Evolutionary conservation across 2,329 filamentous ascomycete genomes (phyloP).

Genomic region (Exophiala viscosa): DNA sequence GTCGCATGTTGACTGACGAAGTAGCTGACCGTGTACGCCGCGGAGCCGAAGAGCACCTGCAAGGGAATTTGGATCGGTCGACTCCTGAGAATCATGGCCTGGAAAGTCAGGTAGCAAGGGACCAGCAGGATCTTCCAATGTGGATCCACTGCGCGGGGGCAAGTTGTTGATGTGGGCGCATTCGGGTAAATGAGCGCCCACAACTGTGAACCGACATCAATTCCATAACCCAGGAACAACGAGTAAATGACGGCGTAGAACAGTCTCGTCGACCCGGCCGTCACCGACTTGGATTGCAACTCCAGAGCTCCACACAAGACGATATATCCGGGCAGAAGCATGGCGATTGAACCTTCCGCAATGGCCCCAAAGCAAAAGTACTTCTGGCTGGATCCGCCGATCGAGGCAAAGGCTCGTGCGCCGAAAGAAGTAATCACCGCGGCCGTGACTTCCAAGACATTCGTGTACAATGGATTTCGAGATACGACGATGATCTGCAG

Average conservation of each 20-base stretch:
- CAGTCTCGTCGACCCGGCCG: neutral
- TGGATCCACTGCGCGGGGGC: neutral
- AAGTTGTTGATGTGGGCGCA: neutral
- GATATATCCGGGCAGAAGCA: neutral
- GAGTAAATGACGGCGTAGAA: slow-evolving; percentile 2
- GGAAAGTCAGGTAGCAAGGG: neutral
- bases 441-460: neutral
- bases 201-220: neutral
- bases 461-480: neutral
- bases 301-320: slow-evolving; percentile 1
- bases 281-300: slow-evolving; percentile 3
- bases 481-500: neutral
- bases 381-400: neutral
- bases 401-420: neutral
- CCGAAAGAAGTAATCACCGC: neutral
- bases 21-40: neutral
- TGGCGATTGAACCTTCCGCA: slow-evolving; percentile 2
- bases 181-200: slow-evolving; percentile 1
- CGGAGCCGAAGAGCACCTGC: slow-evolving; percentile 1
- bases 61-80: neutral
- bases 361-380: slow-evolving; percentile 2
- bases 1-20: slow-evolving; percentile 1
- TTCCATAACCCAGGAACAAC: neutral
- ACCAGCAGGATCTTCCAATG: neutral
- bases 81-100: neutral